Conservation (phyloP, 805 yeast species). For the Sugiyamaella mastotermitis region DNA sequence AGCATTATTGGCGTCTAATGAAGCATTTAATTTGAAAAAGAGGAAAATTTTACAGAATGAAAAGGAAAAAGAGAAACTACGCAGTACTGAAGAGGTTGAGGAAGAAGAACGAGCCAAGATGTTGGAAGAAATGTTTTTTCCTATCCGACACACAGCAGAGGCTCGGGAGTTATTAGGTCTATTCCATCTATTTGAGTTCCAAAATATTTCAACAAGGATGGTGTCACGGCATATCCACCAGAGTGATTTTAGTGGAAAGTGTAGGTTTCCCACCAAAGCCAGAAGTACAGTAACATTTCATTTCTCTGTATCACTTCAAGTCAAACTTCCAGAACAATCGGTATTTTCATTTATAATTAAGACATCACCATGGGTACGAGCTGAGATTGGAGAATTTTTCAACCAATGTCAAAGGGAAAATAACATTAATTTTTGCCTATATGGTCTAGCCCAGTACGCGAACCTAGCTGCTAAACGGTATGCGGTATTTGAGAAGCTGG, state of each 20-base stretch:
- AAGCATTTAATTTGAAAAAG: no score
- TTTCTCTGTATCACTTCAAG: conserved; percentile 5
- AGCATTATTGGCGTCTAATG: no score
- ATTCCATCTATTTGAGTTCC: conserved; percentile 9
- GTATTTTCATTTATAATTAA: conserved; percentile 5
- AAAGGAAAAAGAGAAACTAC: no score
- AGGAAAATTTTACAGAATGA: no score
- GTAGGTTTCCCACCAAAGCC: conserved; percentile 3
- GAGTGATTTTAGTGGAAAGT: conserved; percentile 7
- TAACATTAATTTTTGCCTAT: conserved; percentile 12
- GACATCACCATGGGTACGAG: conserved; percentile 8
- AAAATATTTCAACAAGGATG: conserved; percentile 1
- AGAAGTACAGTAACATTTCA: conserved; percentile 3
- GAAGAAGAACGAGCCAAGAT: no score
- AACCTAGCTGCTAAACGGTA: conserved; percentile 9
- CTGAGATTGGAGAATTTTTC: conserved; percentile 14
- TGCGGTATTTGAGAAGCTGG: conserved; percentile 13
- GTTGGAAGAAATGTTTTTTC: conserved; percentile 9
- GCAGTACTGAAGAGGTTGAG: no score
- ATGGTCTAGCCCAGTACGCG: conserved; percentile 18
- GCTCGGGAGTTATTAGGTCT: conserved; percentile 4
- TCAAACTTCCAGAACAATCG: conserved; percentile 1
- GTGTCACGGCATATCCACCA: conserved; percentile 3
- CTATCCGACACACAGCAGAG: conserved; percentile 8
- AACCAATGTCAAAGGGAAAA: not conserved